Evolutionary conservation across 352 stramenopile genomes (phyloP).

Genomic region (Phytophthora melonis): DNA sequence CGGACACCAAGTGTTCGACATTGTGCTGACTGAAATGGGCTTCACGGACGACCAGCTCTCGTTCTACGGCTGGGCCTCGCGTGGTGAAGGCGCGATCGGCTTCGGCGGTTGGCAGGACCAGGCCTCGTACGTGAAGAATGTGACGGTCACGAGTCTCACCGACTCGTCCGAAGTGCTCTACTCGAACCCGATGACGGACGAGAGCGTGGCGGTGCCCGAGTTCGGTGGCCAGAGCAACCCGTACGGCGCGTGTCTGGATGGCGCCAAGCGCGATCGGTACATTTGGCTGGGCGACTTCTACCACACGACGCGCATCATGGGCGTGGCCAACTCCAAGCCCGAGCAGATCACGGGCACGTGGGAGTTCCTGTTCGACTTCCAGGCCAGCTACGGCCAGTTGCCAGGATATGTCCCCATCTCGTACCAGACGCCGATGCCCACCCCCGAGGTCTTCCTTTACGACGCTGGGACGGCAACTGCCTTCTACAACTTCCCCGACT

Average conservation of each 20-base stretch:
- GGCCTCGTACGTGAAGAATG: slow-evolving; percentile 33
- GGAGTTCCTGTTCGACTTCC: slow-evolving; percentile 41
- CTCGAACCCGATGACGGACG: slow-evolving; percentile 39
- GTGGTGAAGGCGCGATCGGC: slow-evolving; percentile 30
- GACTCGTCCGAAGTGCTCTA: slow-evolving; percentile 27
- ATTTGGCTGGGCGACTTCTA: slow-evolving; percentile 47
- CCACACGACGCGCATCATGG: slow-evolving; percentile 35
- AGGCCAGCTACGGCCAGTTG: slow-evolving; percentile 24
- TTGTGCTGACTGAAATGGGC: slow-evolving; percentile 37
- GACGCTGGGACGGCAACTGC: slow-evolving; percentile 25
- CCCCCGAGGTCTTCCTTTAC: slow-evolving; percentile 36
- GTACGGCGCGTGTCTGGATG: slow-evolving; percentile 35
- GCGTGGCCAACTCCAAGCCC: slow-evolving; percentile 32
- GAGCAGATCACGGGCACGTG: slow-evolving; percentile 35
- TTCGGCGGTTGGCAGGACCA: slow-evolving; percentile 41
- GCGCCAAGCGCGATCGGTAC: slow-evolving; percentile 41
- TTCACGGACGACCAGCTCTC: slow-evolving; percentile 25
- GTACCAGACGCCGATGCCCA: slow-evolving; percentile 35
- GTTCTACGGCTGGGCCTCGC: slow-evolving; percentile 32
- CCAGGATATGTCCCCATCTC: slow-evolving; percentile 33
- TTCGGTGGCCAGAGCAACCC: slow-evolving; percentile 35
- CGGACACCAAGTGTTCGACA: slow-evolving; percentile 37
- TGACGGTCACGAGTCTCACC: slow-evolving; percentile 26
- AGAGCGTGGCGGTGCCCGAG: slow-evolving; percentile 28
- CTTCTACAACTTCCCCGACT: slow-evolving; percentile 36